Evolutionary conservation across 352 stramenopile genomes (phyloP), one percentile per base, ranked within the genome.

Genomic region (Phytopythium kandeliae): DNA sequence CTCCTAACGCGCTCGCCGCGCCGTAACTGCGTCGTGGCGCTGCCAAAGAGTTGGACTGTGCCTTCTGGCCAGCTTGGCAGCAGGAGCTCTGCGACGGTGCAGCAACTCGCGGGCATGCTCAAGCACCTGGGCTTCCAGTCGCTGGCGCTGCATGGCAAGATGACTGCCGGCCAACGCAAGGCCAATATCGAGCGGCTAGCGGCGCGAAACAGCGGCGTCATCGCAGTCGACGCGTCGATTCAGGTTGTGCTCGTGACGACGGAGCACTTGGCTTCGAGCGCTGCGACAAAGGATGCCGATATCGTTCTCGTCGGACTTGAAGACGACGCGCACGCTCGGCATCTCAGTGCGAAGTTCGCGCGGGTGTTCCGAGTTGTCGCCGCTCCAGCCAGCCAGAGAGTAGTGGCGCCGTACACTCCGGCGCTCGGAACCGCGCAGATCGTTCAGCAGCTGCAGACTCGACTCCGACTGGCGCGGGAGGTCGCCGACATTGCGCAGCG

Each of bases 71-170:
- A 57, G 58, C n/a, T 22, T 26, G 4, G 37, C 37, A 19, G n/a
- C 37, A 19, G 16, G 1, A 15, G 22, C 35, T 12, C 35, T 6
- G 35, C 12, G 38, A 30, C 38, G n/a, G 58, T 69, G 31, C 54
- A 71, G 37, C 48, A 68, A 22, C 35, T 92, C 21, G 71, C 69
- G 2, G 53, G 51, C 2, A 71, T 75, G 19, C 49, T 88, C 26
- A 76, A 76, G 52, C 69, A 83, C 49, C 42, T 92, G 26, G 74
- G 75, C 10, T 67, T 84, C 49, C 69, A 85, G 40, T 63, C 71
- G n/a, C 50, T 86, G n/a, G 57, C 75, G 19, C 45, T 92, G 22
- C 81, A 92, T 57, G 63, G 61, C 51, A 90, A 90, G 54, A 90
- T 89, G 71, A 73, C 76, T 1, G 33, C 58, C 7, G 58, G 57